Percentiles rank a stretch among this genome's conserved stretches.
These are phyloP conservation scores for Helminthosporium solani DNA, from an alignment of 2,329 filamentous ascomycete species.

Conservation along the genomic window DNA sequence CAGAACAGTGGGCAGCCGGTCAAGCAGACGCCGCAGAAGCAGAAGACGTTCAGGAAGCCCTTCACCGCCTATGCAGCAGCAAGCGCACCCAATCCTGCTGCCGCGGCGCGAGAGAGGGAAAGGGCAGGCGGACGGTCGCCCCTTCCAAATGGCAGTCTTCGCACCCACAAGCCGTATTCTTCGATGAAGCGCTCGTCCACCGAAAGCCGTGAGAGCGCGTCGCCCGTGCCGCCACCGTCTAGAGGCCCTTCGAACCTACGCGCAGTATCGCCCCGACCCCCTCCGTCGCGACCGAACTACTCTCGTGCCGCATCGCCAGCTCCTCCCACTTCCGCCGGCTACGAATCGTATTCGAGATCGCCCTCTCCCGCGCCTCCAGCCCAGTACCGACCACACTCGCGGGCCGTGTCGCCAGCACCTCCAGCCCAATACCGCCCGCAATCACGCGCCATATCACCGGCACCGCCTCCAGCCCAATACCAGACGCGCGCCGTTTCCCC, in stretches of 20 bases:
- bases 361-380: constrained; percentile 27
- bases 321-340: constrained; percentile 31
- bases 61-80: constrained; percentile 62
- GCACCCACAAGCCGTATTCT: constrained; percentile 50
- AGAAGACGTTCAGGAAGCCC: constrained; percentile 63
- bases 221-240: constrained; percentile 25
- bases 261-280: constrained; percentile 45
- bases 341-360: constrained; percentile 21
- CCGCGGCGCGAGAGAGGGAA: constrained; percentile 39
- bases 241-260: constrained; percentile 31
- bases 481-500: constrained; percentile 32
- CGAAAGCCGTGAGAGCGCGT: constrained; percentile 36
- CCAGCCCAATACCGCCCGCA: constrained; percentile 21
- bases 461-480: constrained; percentile 28
- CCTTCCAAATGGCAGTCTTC: constrained; percentile 34
- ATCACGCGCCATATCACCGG: constrained; percentile 32
- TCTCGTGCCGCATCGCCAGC: constrained; percentile 45
- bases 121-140: constrained; percentile 34
- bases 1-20: constrained; percentile 51
- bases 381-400: constrained; percentile 19
- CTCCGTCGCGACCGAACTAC: constrained; percentile 29
- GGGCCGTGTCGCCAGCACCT: constrained; percentile 32
- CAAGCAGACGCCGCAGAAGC: constrained; percentile 48
- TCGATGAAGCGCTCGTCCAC: constrained; percentile 52
- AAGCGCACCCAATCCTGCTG: constrained; percentile 44